phyloP scores from a whole-genome alignment of 331 rosid genomes.

The Phaseolus coccineus region DNA sequence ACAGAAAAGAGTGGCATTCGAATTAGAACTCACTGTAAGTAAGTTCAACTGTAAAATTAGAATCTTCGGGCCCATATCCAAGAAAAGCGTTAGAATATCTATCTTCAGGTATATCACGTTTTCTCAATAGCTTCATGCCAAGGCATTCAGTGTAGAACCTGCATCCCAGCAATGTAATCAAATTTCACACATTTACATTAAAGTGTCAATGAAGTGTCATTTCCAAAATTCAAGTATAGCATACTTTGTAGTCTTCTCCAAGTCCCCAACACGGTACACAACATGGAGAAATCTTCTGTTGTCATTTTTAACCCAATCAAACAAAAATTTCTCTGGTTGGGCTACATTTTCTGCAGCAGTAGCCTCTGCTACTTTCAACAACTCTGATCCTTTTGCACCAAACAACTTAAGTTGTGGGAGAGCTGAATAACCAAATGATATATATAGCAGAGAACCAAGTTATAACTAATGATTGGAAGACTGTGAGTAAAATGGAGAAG shows the following conservation, averaged over 20 bases:
- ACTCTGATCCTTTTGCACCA: slow-evolving; percentile 57
- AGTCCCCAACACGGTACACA: slow-evolving; percentile 80
- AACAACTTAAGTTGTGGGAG: slow-evolving; percentile 58
- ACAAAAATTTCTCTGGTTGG: slow-evolving; percentile 62
- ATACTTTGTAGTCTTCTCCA: slow-evolving; percentile 89
- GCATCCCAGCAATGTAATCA: slow-evolving; percentile 29
- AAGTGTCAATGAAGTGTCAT: slow-evolving; percentile 32
- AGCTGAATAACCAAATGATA: slow-evolving; percentile 51
- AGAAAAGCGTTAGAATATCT: slow-evolving; percentile 87
- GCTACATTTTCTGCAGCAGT: slow-evolving; percentile 45
- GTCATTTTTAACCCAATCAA: slow-evolving; percentile 80
- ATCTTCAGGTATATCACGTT: slow-evolving; percentile 87
- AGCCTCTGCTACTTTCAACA: slow-evolving; percentile 42
- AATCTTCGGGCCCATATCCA: slow-evolving; percentile 88
- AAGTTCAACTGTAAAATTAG: slow-evolving; percentile 86
- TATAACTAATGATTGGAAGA: neutral
- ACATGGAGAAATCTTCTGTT: slow-evolving; percentile 78
- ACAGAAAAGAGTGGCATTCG: neutral
- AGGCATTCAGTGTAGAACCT: slow-evolving; percentile 91
- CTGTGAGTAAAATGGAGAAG: neutral
- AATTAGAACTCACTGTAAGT: slow-evolving; percentile 71
- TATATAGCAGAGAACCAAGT: slow-evolving; percentile 39
- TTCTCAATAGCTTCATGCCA: slow-evolving; percentile 89
- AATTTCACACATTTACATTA: slow-evolving; percentile 12
- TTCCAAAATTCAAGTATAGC: slow-evolving; percentile 26